These are phyloP conservation scores for Globisporangium nodosum DNA, from an alignment of 352 stramenopile species.

Conservation along the genomic window DNA sequence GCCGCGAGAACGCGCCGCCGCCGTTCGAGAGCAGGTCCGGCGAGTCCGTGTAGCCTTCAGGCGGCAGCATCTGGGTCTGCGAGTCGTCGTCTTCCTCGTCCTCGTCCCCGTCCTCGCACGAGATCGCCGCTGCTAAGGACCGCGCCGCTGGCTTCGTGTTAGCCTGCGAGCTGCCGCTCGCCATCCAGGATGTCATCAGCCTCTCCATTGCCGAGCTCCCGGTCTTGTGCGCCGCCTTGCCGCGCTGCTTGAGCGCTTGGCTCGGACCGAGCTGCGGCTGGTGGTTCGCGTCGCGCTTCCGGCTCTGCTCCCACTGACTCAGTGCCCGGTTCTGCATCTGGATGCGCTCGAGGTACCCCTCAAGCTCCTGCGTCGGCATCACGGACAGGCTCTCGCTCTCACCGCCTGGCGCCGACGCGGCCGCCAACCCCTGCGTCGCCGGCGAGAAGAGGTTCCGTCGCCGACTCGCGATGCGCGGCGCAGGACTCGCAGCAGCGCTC, in stretches of 20 bases:
- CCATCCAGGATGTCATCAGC: constrained; percentile 14
- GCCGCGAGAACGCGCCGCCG: neutral
- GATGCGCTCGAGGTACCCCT: constrained; percentile 46
- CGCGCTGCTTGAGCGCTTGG: constrained; percentile 6
- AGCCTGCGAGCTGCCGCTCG: neutral
- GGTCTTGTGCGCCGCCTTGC: neutral
- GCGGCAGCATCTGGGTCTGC: constrained; percentile 14
- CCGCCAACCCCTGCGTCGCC: neutral
- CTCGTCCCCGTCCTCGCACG: constrained; percentile 3
- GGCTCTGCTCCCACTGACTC: constrained; percentile 38
- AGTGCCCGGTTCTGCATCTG: constrained; percentile 40
- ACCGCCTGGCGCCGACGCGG: neutral
- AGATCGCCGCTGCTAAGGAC: no score
- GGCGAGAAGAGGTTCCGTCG: constrained; percentile 9
- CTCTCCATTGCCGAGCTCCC: constrained; percentile 11
- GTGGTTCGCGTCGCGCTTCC: constrained; percentile 3
- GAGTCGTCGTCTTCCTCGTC: constrained; percentile 18
- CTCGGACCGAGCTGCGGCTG: constrained; percentile 3
- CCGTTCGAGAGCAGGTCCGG: constrained; percentile 9
- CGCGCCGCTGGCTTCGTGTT: constrained; percentile 6
- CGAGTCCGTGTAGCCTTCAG: constrained; percentile 7
- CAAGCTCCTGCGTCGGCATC: constrained; percentile 47
- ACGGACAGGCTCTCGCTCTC: constrained; percentile 13
- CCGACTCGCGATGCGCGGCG: neutral
- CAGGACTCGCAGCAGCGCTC: neutral